These are phyloP conservation scores for Tilletia indica DNA, from an alignment of 1,284 basidiomycete genomes.

Conservation along the genomic window DNA sequence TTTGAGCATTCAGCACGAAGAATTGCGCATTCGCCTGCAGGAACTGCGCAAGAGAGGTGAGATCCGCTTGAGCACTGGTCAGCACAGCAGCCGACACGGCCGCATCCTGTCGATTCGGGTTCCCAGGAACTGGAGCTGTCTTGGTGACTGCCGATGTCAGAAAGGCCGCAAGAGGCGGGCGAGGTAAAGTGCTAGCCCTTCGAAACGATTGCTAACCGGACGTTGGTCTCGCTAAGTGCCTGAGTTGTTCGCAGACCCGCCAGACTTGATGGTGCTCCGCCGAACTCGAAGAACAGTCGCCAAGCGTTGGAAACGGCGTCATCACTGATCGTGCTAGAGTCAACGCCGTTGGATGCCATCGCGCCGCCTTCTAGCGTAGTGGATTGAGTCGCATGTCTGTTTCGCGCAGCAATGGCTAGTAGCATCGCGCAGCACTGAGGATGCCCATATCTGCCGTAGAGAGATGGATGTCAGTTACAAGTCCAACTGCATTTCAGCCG, in stretches of 20 bases:
- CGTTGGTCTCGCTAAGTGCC: conserved; percentile 61
- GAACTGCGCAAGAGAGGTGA: conserved; percentile 42
- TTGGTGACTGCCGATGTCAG: conserved; percentile 62
- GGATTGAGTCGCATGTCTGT: conserved; percentile 39
- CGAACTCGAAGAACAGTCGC: conserved; percentile 34
- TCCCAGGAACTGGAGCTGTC: conserved; percentile 60
- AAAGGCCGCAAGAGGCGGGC: conserved; percentile 79
- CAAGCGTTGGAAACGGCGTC: conserved; percentile 49
- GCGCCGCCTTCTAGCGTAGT: background rate
- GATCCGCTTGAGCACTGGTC: conserved; percentile 38
- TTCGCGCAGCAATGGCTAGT: conserved; percentile 65
- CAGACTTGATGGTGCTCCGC: conserved; percentile 25
- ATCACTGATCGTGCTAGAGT: conserved; percentile 35
- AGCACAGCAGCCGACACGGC: conserved; percentile 23
- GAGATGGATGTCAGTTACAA: background rate
- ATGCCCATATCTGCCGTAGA: conserved; percentile 67
- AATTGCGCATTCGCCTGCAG: conserved; percentile 49
- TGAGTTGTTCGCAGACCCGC: conserved; percentile 13
- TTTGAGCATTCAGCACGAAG: conserved; percentile 35
- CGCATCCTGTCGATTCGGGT: conserved; percentile 16
- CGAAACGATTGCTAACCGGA: conserved; percentile 79
- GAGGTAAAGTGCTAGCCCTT: conserved; percentile 84
- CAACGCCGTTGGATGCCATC: conserved; percentile 10
- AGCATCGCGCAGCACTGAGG: conserved; percentile 89
- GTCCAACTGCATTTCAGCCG: too few relatives aligned